Evolutionary conservation across 495 filamentous ascomycete genomes (phyloP).

Genomic region (Penicillium turbatum): DNA sequence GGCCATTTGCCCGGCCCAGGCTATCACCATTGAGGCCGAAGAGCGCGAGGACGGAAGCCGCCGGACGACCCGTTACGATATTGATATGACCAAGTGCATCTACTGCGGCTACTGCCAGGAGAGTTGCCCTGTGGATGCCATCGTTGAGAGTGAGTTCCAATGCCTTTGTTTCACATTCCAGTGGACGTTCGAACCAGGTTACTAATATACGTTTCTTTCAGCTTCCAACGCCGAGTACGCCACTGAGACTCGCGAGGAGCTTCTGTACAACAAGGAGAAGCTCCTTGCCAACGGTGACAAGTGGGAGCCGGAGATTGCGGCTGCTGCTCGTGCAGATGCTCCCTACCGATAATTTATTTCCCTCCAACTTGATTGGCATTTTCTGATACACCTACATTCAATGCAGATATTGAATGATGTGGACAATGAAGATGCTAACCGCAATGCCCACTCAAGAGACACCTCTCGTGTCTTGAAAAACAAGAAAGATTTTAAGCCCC

Average conservation of each 20-base stretch:
- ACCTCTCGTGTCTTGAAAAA: slow-evolving; percentile 21
- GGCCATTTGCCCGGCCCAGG: slow-evolving; percentile 93
- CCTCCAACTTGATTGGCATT: not conserved
- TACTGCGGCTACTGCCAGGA: slow-evolving; percentile 99
- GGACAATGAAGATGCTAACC: slow-evolving; percentile 4
- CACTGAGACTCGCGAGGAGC: slow-evolving; percentile 93
- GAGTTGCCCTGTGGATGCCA: slow-evolving; percentile 96
- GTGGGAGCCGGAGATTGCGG: slow-evolving; percentile 97
- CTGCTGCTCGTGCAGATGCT: slow-evolving; percentile 80
- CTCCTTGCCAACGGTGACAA: slow-evolving; percentile 86
- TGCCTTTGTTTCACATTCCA: not conserved
- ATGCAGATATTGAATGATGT: slow-evolving; percentile 8
- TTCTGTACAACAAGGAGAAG: slow-evolving; percentile 99
- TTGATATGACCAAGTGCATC: slow-evolving; percentile 99
- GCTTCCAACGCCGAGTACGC: slow-evolving; percentile 96
- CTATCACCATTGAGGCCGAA: slow-evolving; percentile 98
- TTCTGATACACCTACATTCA: not conserved
- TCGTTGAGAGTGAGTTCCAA: slow-evolving; percentile 70
- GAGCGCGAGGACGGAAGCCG: slow-evolving; percentile 93
- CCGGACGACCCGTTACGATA: slow-evolving; percentile 94
- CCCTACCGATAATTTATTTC: slow-evolving; percentile 66
- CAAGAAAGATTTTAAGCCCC: slow-evolving; percentile 20
- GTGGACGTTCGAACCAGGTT: not conserved
- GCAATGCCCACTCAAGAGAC: slow-evolving; percentile 11
- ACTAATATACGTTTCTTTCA: slow-evolving; percentile 27